Evolutionary conservation across 441 rosid species (phyloP), one percentile per base, ranked within the genome.

Genomic region (Syzygium syzygioides): DNA sequence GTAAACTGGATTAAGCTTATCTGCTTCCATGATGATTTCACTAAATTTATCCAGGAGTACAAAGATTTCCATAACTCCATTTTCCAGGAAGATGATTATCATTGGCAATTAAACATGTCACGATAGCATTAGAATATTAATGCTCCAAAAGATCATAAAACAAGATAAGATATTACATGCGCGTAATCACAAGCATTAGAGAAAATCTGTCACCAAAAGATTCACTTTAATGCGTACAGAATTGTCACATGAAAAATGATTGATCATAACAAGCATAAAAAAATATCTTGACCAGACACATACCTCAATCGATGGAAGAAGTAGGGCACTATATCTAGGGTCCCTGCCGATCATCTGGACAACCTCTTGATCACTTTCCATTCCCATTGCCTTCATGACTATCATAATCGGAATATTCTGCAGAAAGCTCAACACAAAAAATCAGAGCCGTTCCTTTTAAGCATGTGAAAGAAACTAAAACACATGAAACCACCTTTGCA

Each of bases 281-380:
- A 76, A 37, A 5, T 37, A 12, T 55, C 83, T 86, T 54, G 37
- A 71, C 85, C 8, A 71, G 55, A 85, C 57, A 32, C 90, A 92
- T 94, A 94, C 99, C 99, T 98, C 97, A 90, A 98, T 94, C 86
- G 99, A 97, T 85, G 96, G 98, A 91, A 97, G 91, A 90, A 98
- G 97, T 79, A 96, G 91, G 79, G 95, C 93, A 80, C 96, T 90
- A 91, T 94, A 97, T 90, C 96, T 95, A 91, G 99, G 99, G 94
- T 97, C 98, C 93, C 99, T 95, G 90, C 99, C 98, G 56, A 98
- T 92, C 99, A 98, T 96, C 89, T 96, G 98, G 85, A 97, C 98
- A 62, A 96, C 96, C 94, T 98, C 99, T 94, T 96, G 98, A 90
- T 97, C 98, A 88, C 97, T 94, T 92, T 98, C 97, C 98, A 97